Base-by-base conservation (phyloP, 352 stramenopile species). In the Pythium biforme region DNA sequence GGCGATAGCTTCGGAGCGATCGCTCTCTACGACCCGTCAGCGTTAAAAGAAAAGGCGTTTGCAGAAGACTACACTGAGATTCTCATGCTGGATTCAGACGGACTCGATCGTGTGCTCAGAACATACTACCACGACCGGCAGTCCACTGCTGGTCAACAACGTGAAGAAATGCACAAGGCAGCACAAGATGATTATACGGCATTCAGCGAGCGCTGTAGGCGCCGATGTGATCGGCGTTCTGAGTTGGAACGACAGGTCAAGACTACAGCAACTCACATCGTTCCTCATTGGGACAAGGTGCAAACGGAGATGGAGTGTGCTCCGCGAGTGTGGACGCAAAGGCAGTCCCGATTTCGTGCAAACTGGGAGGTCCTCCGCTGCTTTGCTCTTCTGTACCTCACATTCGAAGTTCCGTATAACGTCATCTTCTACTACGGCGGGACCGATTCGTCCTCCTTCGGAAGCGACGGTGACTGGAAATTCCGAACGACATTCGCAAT, bases 321-420 rank as follows among this genome's bases (percentile, higher is more conserved):
- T 17, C 51, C 23, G 10, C 22, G 47, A 3, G 10, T 20, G 19
- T 74, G 67, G 67, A 27, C 59, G 17, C 40, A 74, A 20, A 12
- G 47, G 2, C 19, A 60, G 20, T 75, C 68, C 17, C 22, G 9
- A 14, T 70, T 72, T 47, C 68, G 68, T 14, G 23, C 20, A 3
- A 51, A 45, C 5, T 75, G 68, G 68, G 59, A 69, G 22, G 37
- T 33, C 3, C 29, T 68, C 7, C 63, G 64, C 1, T 71, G 59
- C 29, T n/a, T 75, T 26, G 64, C 50, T 19, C 55, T 72, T 3
- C 29, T 71, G 8, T 75, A 75, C 54, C 58, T 75, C 39, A 67
- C 68, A n/a, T 64, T 75, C 25, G 68, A 75, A 54, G 63, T 75
- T 14, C 59, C 65, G 3, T 75, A 68, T 48, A 64, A 69, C 17